Conservation (phyloP, 331 rosid species). For the Pyrus hybrid region DNA sequence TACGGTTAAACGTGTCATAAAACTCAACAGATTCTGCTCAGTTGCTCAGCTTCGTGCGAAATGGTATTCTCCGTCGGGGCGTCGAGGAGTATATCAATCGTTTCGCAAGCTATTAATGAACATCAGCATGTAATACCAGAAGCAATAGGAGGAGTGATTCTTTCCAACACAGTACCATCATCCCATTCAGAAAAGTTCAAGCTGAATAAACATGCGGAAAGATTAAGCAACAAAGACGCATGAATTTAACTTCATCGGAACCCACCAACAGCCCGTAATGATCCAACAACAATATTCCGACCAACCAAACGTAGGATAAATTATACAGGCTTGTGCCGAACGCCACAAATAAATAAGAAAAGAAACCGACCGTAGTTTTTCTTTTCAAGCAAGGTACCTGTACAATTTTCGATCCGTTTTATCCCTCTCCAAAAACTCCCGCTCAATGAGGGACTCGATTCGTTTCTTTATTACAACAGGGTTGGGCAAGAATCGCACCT, state of each 20-base stretch:
- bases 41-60: background rate
- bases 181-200: background rate
- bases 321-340: conserved; percentile 5
- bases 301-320: conserved; percentile 4
- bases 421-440: conserved; percentile 90
- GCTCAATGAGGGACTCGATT: conserved; percentile 77
- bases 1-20: too few relatives aligned
- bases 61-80: background rate
- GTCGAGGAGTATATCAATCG: background rate
- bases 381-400: conserved; percentile 71
- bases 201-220: background rate
- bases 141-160: background rate
- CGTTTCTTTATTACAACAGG: conserved; percentile 87
- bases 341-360: background rate
- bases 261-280: background rate
- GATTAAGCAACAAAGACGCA: background rate
- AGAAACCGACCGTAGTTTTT: background rate
- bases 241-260: conserved; percentile 3
- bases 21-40: too few relatives aligned
- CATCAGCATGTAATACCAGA: background rate
- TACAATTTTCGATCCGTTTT: conserved; percentile 59
- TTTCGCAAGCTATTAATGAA: background rate
- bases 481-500: conserved; percentile 68
- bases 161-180: background rate
- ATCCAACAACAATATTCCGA: background rate